Evolutionary conservation across 2,329 filamentous ascomycete genomes (phyloP), one percentile per base, ranked within the genome.

Genomic region (Cordyceps javanica): DNA sequence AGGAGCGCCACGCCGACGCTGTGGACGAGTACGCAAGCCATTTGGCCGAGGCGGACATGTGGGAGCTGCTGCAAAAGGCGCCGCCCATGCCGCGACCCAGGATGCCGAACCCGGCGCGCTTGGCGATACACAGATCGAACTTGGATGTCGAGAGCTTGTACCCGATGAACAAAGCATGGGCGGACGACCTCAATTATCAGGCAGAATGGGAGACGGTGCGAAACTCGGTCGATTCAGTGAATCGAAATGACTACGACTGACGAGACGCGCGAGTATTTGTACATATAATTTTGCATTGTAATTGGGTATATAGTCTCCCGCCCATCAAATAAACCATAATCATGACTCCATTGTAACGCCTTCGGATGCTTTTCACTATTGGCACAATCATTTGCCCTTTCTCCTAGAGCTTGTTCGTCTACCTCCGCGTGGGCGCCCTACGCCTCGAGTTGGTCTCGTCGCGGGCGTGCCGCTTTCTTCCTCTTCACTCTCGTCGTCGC

Each of bases 1-100:
- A 77, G 44, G 78, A 81, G 60, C 68, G 64, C 13, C 70, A 75
- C 38, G 77, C 79, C 0, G 75, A 79, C 26, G 63, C 67, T 3
- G 60, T 69, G 14, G 79, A 82, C 60, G 67, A 68, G 16, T 68
- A 68, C 39, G 70, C 68, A 2, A 75, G 72, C 55, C 69, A 69
- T 44, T 62, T 67, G 25, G 77, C 76, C 32, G 79, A 82, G 62
- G 60, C 63, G 26, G 65, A 70, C 46, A 68, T 82, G 69, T 81
- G 79, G 79, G 63, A 66, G 10, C 58, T 80, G 16, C 60, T 81
- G 21, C 72, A 72, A 41, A 69, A 67, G 63, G 65, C 68, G 32
- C 73, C 75, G 2, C 73, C 72, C 0, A 65, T 65, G 58, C 68
- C 68, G 26, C 42, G 71, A 48, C 65, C 67, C 6, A 38, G 32